A percentile compares a stretch with the other conserved stretches of the same genome.
Conservation (phyloP, 441 rosid genomes). For the Manihot esculenta region DNA sequence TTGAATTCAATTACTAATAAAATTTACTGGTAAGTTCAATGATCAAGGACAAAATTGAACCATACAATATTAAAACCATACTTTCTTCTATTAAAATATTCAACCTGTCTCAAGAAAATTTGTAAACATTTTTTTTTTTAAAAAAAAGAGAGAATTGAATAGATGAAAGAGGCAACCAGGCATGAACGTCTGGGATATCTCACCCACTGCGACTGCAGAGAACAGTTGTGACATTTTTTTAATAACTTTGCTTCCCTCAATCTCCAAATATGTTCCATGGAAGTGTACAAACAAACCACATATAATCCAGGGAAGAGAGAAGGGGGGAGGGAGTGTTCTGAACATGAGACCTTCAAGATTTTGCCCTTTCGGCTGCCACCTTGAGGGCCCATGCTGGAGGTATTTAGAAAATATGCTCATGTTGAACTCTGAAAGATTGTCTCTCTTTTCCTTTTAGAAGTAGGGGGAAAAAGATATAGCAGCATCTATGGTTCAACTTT, state of each 20-base stretch:
- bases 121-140: neutral
- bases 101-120: neutral
- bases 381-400: neutral
- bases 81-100: neutral
- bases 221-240: neutral
- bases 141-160: neutral
- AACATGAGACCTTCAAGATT: too few species aligned
- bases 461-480: neutral
- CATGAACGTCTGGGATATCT: neutral
- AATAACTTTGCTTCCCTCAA: constrained; percentile 4
- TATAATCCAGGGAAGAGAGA: too few species aligned
- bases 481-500: neutral
- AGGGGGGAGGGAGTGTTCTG: too few species aligned
- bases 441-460: neutral
- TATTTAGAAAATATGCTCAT: neutral
- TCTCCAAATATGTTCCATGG: neutral
- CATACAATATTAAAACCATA: neutral
- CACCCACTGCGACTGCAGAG: neutral
- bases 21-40: too few species aligned
- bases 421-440: neutral
- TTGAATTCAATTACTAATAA: too few species aligned
- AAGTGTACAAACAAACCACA: too few species aligned
- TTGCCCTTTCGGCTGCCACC: too few species aligned
- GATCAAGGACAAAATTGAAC: neutral
- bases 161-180: neutral